A percentile compares a stretch with the other conserved stretches of the same genome.
Conservation (phyloP, 306 rosid genomes). For the Begonia loranthoides region DNA sequence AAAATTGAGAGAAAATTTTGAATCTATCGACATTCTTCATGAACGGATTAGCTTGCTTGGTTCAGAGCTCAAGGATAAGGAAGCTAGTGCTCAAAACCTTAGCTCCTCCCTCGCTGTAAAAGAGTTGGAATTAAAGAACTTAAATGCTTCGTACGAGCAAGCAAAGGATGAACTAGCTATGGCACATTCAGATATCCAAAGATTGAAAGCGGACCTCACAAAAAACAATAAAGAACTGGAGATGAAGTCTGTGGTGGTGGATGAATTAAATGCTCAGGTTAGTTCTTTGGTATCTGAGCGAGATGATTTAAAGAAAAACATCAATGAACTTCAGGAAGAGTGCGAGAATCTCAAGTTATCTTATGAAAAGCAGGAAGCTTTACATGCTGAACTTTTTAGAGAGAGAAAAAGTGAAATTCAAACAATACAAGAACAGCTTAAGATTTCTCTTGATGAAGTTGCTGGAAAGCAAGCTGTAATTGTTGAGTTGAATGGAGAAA, state of each 20-base stretch:
- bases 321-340: slow-evolving; percentile 28
- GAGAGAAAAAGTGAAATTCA: slow-evolving; percentile 52
- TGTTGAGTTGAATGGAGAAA: slow-evolving; percentile 44
- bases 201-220: slow-evolving; percentile 41
- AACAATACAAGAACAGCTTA: slow-evolving; percentile 39
- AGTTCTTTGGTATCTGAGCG: slow-evolving; percentile 34
- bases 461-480: slow-evolving; percentile 24
- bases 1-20: slow-evolving; percentile 20
- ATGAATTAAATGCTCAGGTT: slow-evolving; percentile 34
- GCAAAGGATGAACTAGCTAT: slow-evolving; percentile 34
- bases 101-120: slow-evolving; percentile 49
- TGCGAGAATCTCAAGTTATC: slow-evolving; percentile 36
- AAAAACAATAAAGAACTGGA: slow-evolving; percentile 40
- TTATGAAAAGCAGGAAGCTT: slow-evolving; percentile 42
- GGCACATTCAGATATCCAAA: slow-evolving; percentile 36
- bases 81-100: slow-evolving; percentile 33
- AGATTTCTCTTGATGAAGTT: slow-evolving; percentile 24
- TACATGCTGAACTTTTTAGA: slow-evolving; percentile 38
- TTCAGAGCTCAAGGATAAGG: slow-evolving; percentile 45
- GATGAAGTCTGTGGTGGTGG: slow-evolving; percentile 31
- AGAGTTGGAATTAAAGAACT: slow-evolving; percentile 49
- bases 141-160: slow-evolving; percentile 32
- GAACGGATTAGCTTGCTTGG: slow-evolving; percentile 38
- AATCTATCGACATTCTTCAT: slow-evolving; percentile 20
- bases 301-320: slow-evolving; percentile 31